These are phyloP conservation scores for Penicillium crystallinum DNA, from an alignment of 495 filamentous ascomycete species.

Conservation along the genomic window DNA sequence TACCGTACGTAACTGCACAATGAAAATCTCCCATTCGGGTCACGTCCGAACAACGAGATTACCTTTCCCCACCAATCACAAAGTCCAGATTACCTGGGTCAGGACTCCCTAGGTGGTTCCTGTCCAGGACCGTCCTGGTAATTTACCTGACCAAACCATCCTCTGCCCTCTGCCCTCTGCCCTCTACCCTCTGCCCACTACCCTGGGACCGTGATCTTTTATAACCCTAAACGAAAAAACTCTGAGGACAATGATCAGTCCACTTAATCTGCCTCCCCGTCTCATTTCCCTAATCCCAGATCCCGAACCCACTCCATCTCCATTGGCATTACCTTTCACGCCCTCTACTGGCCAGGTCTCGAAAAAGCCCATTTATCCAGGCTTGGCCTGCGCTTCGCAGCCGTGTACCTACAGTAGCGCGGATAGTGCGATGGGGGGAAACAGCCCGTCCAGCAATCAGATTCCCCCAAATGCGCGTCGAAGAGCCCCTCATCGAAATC, in stretches of 20 bases:
- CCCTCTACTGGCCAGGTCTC: neutral
- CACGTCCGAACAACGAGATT: neutral
- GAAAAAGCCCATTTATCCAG: neutral
- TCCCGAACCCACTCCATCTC: neutral
- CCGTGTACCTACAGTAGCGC: conserved; percentile 31
- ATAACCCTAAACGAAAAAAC: neutral
- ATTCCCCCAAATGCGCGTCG: conserved; percentile 1
- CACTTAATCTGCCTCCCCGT: neutral
- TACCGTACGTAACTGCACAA: neutral
- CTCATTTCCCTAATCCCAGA: neutral
- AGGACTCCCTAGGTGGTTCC: neutral
- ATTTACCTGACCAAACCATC: neutral
- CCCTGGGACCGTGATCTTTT: no score
- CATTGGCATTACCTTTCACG: conserved; percentile 3
- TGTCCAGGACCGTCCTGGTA: conserved; percentile 10
- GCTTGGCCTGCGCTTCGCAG: conserved; percentile 23
- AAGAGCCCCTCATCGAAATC: conserved; percentile 19
- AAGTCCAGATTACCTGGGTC: conserved; percentile 7
- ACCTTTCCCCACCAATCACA: conserved; percentile 10
- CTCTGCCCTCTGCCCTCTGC: no score
- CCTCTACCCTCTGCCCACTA: no score
- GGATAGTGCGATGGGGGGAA: conserved; percentile 7
- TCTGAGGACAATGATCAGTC: neutral
- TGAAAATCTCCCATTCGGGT: conserved; percentile 7
- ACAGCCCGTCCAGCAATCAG: conserved; percentile 16